phyloP scores from a whole-genome alignment of 2,329 filamentous ascomycete genomes.

The Paecilomyces fulvus region DNA sequence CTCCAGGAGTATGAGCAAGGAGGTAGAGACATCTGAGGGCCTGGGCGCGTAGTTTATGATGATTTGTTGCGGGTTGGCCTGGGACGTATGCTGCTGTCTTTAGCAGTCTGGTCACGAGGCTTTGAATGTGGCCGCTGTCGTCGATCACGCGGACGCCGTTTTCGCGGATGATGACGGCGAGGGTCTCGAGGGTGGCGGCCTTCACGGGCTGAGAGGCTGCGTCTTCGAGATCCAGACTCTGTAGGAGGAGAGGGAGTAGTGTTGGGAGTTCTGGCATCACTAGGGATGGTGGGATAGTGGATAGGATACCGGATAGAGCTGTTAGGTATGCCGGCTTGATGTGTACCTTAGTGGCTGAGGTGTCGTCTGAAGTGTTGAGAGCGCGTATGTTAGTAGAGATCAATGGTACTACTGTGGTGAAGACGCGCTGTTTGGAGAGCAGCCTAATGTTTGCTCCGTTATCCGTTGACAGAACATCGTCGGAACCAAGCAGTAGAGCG shows the following conservation, averaged over 20 bases:
- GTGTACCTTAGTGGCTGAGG: conserved; percentile 19
- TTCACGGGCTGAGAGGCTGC: conserved; percentile 46
- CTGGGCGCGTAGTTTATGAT: conserved; percentile 23
- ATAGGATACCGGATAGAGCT: conserved; percentile 54
- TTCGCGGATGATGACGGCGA: conserved; percentile 50
- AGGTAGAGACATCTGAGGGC: conserved; percentile 31
- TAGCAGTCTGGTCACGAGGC: conserved; percentile 49
- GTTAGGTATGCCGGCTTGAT: conserved; percentile 55
- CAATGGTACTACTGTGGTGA: conserved; percentile 50
- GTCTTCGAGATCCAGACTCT: conserved; percentile 50
- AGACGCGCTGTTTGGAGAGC: conserved; percentile 56
- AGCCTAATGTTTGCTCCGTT: conserved; percentile 56
- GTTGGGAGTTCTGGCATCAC: conserved; percentile 51
- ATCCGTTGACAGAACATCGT: conserved; percentile 51
- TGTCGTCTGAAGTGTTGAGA: conserved; percentile 25
- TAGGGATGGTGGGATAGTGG: conserved; percentile 51
- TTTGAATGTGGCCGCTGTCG: conserved; percentile 47
- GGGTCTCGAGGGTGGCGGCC: conserved; percentile 50
- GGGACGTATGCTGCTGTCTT: conserved; percentile 30
- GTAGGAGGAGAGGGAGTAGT: conserved; percentile 53
- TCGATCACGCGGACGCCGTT: conserved; percentile 44
- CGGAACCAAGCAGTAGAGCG: conserved; percentile 49
- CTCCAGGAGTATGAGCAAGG: conserved; percentile 22
- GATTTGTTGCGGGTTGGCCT: conserved; percentile 11
- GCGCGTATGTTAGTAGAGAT: conserved; percentile 46